phyloP scores from a whole-genome alignment of 805 yeast genomes.

The Yamadazyma ubonensis region DNA sequence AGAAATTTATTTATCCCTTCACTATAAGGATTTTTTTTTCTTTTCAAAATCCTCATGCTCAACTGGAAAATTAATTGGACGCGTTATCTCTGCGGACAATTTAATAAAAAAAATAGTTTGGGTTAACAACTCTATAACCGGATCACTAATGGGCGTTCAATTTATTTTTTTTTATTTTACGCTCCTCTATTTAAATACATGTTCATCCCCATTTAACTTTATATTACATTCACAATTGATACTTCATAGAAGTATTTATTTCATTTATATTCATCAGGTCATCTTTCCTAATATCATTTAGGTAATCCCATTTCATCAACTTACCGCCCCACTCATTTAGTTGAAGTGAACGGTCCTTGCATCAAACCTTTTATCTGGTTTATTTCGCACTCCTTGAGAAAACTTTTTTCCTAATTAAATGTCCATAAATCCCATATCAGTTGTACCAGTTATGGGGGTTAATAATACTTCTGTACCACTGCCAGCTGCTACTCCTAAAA shows the following conservation, averaged over 20 bases:
- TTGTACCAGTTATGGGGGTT: background rate
- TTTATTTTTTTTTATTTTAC: background rate
- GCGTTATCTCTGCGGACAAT: conserved; percentile 11
- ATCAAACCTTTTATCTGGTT: background rate
- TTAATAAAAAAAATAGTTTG: too few relatives aligned
- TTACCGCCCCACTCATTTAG: conserved; percentile 8
- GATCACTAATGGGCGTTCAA: conserved; percentile 2
- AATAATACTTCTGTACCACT: background rate
- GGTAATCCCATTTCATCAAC: background rate
- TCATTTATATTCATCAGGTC: too few relatives aligned
- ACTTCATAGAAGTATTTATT: too few relatives aligned
- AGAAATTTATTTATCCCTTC: background rate
- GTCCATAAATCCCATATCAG: background rate
- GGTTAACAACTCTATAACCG: conserved; percentile 3
- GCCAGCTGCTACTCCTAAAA: conserved; percentile 23
- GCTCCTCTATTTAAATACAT: background rate
- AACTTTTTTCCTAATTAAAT: background rate
- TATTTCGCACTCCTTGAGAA: background rate
- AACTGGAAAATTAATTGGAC: conserved; percentile 10
- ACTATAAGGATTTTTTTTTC: background rate
- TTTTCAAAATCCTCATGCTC: background rate
- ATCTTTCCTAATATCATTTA: too few relatives aligned
- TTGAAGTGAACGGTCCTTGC: conserved; percentile 9
- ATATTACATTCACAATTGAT: too few relatives aligned
- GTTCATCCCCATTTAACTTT: background rate